A percentile compares a stretch with the other conserved stretches of the same genome.
Evolutionary conservation across 2,329 filamentous ascomycete species (phyloP).

Genomic region (Cercospora zeina): DNA sequence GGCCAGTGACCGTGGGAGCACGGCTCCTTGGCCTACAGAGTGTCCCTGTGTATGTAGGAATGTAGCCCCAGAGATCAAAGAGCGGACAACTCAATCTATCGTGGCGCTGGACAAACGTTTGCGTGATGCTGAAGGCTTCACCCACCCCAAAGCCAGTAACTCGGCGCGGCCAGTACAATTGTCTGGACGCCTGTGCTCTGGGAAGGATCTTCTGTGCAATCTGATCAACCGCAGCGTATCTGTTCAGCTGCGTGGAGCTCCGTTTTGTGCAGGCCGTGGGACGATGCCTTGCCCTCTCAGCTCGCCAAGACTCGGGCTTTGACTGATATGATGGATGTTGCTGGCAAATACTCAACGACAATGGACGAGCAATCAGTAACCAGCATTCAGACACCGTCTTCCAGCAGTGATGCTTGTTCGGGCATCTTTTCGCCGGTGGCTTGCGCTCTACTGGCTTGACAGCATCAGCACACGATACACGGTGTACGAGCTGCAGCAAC

Average conservation of each 20-base stretch:
- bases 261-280: not conserved
- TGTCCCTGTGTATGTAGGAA: not conserved
- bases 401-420: not conserved
- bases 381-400: not conserved
- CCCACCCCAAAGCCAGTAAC: not conserved
- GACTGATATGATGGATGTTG: not conserved
- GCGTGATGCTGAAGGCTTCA: not conserved
- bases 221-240: not conserved
- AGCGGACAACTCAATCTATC: not conserved
- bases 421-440: not conserved
- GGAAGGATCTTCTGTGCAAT: not conserved
- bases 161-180: not conserved
- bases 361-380: conserved; percentile 1
- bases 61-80: not conserved
- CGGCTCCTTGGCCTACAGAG: not conserved
- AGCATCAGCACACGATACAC: not conserved
- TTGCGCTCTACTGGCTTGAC: not conserved
- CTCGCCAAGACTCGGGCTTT: not conserved
- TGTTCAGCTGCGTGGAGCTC: not conserved
- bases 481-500: not conserved
- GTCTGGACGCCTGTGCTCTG: not conserved
- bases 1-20: not conserved
- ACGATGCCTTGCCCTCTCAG: not conserved
- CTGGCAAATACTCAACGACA: not conserved
- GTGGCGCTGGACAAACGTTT: not conserved